These are phyloP conservation scores for Skeletonema grethae DNA, from an alignment of 108 stramenopile genomes.

Conservation along the genomic window DNA sequence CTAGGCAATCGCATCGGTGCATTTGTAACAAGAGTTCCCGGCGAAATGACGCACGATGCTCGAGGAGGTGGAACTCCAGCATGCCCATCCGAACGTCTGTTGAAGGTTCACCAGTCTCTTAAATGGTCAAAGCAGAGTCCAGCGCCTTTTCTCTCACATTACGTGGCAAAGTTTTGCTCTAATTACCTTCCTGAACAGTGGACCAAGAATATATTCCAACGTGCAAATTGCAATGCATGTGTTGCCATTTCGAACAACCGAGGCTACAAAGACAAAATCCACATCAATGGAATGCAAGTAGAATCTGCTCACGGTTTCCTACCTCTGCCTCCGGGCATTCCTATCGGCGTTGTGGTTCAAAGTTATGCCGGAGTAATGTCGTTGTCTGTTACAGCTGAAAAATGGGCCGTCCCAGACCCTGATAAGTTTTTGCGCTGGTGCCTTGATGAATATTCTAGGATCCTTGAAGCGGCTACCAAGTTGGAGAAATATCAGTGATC, in stretches of 20 bases:
- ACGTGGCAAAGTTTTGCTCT: constrained; percentile 52
- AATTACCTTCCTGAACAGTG: constrained; percentile 44
- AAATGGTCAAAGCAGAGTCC: constrained; percentile 63
- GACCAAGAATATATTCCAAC: constrained; percentile 53
- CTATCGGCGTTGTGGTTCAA: constrained; percentile 75
- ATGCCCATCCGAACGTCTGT: constrained; percentile 55
- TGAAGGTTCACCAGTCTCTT: constrained; percentile 59
- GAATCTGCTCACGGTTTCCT: constrained; percentile 76
- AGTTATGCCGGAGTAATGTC: constrained; percentile 65
- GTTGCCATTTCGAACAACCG: constrained; percentile 78
- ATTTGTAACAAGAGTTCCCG: constrained; percentile 68
- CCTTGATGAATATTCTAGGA: constrained; percentile 69
- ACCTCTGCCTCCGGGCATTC: constrained; percentile 84
- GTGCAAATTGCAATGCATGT: constrained; percentile 70
- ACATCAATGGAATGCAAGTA: constrained; percentile 69
- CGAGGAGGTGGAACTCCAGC: constrained; percentile 12
- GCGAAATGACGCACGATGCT: constrained; percentile 47
- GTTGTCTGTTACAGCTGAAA: constrained; percentile 75
- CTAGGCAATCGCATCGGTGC: constrained; percentile 90
- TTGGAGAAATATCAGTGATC: constrained; percentile 13
- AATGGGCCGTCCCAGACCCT: constrained; percentile 84
- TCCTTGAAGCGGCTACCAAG: constrained; percentile 41
- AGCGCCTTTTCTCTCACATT: constrained; percentile 62
- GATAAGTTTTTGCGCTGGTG: constrained; percentile 80
- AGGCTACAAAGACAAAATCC: constrained; percentile 61